Evolutionary conservation across 345 rosid species (phyloP), one percentile per base, ranked within the genome.

Genomic region (Ailanthus altissimus): DNA sequence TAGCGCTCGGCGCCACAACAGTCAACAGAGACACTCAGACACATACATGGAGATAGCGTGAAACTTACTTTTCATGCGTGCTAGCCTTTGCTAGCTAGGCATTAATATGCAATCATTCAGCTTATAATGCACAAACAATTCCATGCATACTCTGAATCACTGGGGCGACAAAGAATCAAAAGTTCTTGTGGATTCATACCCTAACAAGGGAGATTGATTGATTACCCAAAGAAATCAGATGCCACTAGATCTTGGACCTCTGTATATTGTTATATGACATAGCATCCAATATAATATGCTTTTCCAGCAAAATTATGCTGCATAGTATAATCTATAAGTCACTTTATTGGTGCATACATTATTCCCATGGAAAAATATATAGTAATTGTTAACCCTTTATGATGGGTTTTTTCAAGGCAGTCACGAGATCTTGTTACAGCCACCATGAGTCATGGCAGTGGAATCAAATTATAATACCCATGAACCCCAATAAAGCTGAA

Each of bases 101-200:
- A 66, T 58, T 47, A 62, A 62, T n/a, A n/a, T 32, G 42, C 71
- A n/a, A 81, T 81, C 67, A 70, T 70, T 75, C 76, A 67, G 64
- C 45, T 61, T 58, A 57, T 38, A 40, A 64, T 25, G 62, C 59
- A 66, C 47, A 50, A 69, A 64, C 12, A 64, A 70, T 47, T 54
- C 65, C 81, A 81, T 78, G 81, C 81, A 70, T 70, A 71, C 73
- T 75, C 65, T 77, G 66, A 53, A 77, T 38, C 76, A 74, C 56
- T 74, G 65, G 28, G 40, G 51, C n/a, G 2, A 36, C 28, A 40
- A 60, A 20, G 6, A 73, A 67, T 57, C 1, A 42, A 69, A 46
- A 21, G 21, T 23, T 9, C 7, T 23, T 25, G 38, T 49, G 50
- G 57, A 13, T 62, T 49, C 70, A 32, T 51, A 53, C 12, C 58